Conservation (phyloP, 2,329 filamentous ascomycete genomes). For the Nemania bipapillata region DNA sequence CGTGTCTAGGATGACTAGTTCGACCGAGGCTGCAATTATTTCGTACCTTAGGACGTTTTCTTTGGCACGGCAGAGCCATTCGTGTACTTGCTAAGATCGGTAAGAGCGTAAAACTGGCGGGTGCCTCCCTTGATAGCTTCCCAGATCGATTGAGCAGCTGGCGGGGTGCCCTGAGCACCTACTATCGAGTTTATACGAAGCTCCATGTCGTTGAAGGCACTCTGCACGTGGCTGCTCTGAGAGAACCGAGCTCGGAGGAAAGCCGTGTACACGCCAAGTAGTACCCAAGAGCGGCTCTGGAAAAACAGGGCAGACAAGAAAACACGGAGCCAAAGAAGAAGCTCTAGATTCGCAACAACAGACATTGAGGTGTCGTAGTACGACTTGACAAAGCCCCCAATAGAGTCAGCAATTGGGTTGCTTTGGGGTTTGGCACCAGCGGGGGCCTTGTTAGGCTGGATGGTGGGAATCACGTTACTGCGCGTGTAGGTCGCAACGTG, state of each 20-base stretch:
- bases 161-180: constrained; percentile 86
- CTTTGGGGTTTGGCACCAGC: constrained; percentile 66
- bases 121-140: constrained; percentile 77
- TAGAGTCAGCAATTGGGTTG: constrained; percentile 78
- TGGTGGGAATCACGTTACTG: constrained; percentile 87
- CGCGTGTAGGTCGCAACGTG: constrained; percentile 97
- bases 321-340: constrained; percentile 85
- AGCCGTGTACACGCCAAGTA: constrained; percentile 84
- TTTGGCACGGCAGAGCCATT: constrained; percentile 69
- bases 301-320: constrained; percentile 85
- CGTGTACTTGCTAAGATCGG: constrained; percentile 80
- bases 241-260: constrained; percentile 91
- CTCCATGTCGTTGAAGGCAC: constrained; percentile 76
- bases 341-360: constrained; percentile 87
- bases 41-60: constrained; percentile 68
- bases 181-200: constrained; percentile 82
- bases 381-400: constrained; percentile 94
- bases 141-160: constrained; percentile 82
- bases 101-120: constrained; percentile 79
- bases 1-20: constrained; percentile 34
- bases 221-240: constrained; percentile 94
- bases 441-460: constrained; percentile 74
- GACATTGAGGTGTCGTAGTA: constrained; percentile 98
- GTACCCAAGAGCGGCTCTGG: constrained; percentile 88
- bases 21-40: constrained; percentile 17